phyloP scores from a whole-genome alignment of 208 protist species.

The Tritrichomonas musculus region DNA sequence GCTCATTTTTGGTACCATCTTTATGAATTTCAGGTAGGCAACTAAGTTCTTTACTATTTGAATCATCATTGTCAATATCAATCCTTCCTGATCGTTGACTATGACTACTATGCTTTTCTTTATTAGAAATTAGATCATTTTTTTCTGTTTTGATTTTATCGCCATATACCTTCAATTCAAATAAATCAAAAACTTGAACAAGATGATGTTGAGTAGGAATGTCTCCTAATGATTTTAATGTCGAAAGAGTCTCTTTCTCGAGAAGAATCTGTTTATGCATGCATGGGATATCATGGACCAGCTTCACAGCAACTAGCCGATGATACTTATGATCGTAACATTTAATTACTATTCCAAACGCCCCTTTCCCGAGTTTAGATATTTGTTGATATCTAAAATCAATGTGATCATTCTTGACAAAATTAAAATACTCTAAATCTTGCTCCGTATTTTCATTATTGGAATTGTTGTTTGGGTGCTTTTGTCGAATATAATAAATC shows the following conservation, averaged over 20 bases:
- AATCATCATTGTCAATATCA: too few relatives aligned
- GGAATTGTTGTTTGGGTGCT: background rate
- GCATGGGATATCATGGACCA: background rate
- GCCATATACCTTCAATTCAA: background rate
- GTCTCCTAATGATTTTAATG: background rate
- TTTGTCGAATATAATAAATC: background rate
- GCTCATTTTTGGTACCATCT: too few relatives aligned
- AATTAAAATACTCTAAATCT: background rate
- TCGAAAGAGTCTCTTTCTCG: background rate
- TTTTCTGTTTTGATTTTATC: too few relatives aligned
- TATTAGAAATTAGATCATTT: too few relatives aligned
- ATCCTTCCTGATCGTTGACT: too few relatives aligned
- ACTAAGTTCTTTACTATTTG: too few relatives aligned
- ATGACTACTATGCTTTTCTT: too few relatives aligned
- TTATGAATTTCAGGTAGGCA: too few relatives aligned
- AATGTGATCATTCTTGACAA: background rate
- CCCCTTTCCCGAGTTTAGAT: slow-evolving; percentile 65
- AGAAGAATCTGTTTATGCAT: background rate
- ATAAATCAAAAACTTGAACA: background rate
- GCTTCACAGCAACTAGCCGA: background rate
- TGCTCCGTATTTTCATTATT: background rate
- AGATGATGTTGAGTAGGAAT: background rate
- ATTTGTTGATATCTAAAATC: background rate
- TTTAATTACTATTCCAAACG: slow-evolving; percentile 78
- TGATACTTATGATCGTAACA: slow-evolving; percentile 61